phyloP scores from a whole-genome alignment of 805 yeast species.

The Kodamaea kaohsiungensis region DNA sequence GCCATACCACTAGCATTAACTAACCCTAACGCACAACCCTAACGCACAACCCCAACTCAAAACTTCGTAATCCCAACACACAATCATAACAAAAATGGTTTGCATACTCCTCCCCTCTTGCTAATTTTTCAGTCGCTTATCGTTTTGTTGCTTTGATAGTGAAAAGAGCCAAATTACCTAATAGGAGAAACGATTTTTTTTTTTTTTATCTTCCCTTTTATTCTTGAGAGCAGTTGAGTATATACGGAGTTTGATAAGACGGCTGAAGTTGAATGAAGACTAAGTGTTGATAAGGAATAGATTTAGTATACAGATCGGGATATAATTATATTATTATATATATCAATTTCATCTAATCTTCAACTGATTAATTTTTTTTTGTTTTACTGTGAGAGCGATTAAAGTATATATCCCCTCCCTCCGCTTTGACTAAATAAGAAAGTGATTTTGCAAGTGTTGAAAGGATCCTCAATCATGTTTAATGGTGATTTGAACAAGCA shows the following conservation, averaged over 20 bases:
- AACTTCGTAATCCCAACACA: no score
- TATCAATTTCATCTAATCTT: no score
- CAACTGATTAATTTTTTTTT: no score
- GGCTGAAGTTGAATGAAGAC: neutral
- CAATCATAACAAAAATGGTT: no score
- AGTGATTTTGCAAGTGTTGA: neutral
- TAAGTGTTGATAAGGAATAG: no score
- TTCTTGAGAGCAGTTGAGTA: neutral
- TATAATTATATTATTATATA: no score
- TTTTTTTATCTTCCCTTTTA: neutral
- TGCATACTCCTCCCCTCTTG: neutral
- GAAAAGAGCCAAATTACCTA: neutral
- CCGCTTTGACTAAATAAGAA: neutral
- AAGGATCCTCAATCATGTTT: conserved; percentile 5
- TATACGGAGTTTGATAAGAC: neutral
- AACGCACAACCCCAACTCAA: no score
- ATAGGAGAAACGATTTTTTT: neutral
- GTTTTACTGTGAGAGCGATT: no score
- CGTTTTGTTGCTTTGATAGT: neutral
- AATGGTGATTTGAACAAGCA: conserved; percentile 11
- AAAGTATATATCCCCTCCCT: neutral
- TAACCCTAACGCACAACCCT: no score
- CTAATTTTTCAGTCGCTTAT: neutral
- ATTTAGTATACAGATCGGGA: no score
- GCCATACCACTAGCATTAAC: no score